Percentiles rank a stretch among this genome's conserved stretches.
These are phyloP conservation scores for Aspergillus egyptiacus DNA, from an alignment of 495 filamentous ascomycete genomes.

Conservation along the genomic window DNA sequence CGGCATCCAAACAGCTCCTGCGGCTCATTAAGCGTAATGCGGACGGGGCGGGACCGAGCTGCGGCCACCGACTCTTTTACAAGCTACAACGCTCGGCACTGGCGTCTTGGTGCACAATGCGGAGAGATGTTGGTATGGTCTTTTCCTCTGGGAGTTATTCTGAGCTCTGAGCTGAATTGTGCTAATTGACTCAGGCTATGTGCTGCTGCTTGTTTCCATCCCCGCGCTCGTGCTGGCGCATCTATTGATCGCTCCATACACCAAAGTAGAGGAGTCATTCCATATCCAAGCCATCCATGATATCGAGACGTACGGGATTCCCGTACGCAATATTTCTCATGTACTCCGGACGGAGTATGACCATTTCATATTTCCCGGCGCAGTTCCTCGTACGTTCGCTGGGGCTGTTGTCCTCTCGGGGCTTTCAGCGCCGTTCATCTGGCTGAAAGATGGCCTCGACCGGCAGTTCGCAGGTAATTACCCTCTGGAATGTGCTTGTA, in stretches of 20 bases:
- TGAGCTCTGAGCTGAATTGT: background rate
- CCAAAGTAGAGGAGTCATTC: slow-evolving; percentile 99
- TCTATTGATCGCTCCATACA: slow-evolving; percentile 76
- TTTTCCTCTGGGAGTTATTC: too few species aligned
- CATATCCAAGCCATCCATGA: slow-evolving; percentile 95
- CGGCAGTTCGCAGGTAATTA: slow-evolving; percentile 48
- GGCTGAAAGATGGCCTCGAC: slow-evolving; percentile 35
- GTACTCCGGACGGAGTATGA: slow-evolving; percentile 60
- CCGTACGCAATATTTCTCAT: slow-evolving; percentile 46
- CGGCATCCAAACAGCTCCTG: too few species aligned
- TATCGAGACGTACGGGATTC: slow-evolving; percentile 72
- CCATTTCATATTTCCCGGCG: slow-evolving; percentile 85
- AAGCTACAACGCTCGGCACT: background rate
- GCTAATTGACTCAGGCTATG: slow-evolving; percentile 12
- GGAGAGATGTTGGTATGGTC: slow-evolving; percentile 17
- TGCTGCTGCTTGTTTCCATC: slow-evolving; percentile 50
- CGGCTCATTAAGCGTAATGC: too few species aligned
- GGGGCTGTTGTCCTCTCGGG: slow-evolving; percentile 70
- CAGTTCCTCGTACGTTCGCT: slow-evolving; percentile 84
- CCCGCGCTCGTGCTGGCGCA: slow-evolving; percentile 67
- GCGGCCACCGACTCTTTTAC: background rate
- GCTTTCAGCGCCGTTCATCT: slow-evolving; percentile 57
- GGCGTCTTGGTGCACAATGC: slow-evolving; percentile 11
- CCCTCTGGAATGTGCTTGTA: background rate
- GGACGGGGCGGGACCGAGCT: too few species aligned